Conservation (phyloP, 163 green algal species). For the Chlamydomonas reinhardtii region DNA sequence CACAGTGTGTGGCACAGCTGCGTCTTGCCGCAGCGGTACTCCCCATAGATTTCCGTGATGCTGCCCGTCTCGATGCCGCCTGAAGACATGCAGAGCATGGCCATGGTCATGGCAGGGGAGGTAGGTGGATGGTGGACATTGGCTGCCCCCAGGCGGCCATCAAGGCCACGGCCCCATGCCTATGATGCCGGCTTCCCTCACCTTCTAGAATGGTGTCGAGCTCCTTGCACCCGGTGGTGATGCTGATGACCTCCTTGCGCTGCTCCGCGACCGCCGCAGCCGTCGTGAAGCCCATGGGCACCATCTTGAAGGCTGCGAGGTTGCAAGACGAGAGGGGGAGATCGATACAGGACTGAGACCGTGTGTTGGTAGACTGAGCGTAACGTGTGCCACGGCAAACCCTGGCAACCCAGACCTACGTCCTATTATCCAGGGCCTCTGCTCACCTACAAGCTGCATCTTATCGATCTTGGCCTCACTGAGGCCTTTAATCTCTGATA, state of each 20-base stretch:
- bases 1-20: constrained; percentile 99
- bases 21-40: constrained; percentile 97
- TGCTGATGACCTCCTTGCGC: constrained; percentile 82
- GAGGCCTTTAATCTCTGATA: constrained; percentile 95
- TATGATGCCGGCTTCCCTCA: constrained; percentile 34
- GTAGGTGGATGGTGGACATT: too few species aligned
- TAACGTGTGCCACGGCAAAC: too few species aligned
- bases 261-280: constrained; percentile 88
- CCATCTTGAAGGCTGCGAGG: constrained; percentile 88
- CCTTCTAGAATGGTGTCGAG: constrained; percentile 95
- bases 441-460: constrained; percentile 87
- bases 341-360: not conserved
- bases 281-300: constrained; percentile 97
- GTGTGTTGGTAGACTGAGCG: too few species aligned
- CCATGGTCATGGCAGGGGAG: too few species aligned
- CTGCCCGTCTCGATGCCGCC: constrained; percentile 97
- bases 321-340: not conserved
- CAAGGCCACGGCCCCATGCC: too few species aligned
- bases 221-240: constrained; percentile 94
- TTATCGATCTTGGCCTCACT: constrained; percentile 98
- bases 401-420: too few species aligned
- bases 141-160: too few species aligned
- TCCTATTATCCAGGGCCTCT: too few species aligned
- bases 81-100: constrained; percentile 29
- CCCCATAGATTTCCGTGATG: constrained; percentile 99